A percentile compares a stretch with the other conserved stretches of the same genome.
phyloP scores from a whole-genome alignment of 2,329 filamentous ascomycete species.

The Neonectria coccinea region DNA sequence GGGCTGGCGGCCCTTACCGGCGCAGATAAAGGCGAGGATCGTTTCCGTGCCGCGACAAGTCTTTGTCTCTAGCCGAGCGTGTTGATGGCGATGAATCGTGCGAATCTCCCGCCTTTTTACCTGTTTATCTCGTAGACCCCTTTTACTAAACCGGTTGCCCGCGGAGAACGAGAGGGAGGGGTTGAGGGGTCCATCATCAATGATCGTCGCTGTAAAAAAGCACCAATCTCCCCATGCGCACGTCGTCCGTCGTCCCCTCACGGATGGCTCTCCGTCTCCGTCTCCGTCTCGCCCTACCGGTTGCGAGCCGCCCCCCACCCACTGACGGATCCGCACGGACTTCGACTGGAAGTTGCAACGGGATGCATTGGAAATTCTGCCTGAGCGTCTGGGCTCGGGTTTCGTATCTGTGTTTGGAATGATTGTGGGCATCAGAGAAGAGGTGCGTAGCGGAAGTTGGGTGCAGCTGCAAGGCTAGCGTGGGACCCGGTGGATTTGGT shows the following conservation, averaged over 20 bases:
- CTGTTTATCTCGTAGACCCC: neutral
- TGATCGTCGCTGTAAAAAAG: neutral
- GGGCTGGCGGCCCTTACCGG: neutral
- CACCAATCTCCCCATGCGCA: neutral
- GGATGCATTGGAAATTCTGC: neutral
- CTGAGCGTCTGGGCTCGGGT: conserved; percentile 5
- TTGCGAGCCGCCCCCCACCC: neutral
- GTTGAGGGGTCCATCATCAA: neutral
- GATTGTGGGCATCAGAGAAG: conserved; percentile 5
- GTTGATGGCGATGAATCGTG: neutral
- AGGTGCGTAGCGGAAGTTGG: neutral
- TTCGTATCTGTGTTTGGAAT: conserved; percentile 6
- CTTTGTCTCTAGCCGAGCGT: neutral
- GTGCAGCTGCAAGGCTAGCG: neutral
- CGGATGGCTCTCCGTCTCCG: neutral
- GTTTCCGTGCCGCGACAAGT: neutral
- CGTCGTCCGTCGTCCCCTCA: neutral
- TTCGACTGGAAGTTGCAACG: neutral
- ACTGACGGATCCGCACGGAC: neutral
- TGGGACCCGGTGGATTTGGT: neutral
- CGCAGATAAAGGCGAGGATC: conserved; percentile 1
- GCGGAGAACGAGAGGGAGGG: neutral
- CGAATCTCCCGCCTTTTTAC: neutral
- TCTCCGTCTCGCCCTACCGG: conserved; percentile 4
- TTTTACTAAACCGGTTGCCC: neutral